phyloP scores from a whole-genome alignment of 768 basidiomycete genomes.

The Cystofilobasidium bisporidii region DNA sequence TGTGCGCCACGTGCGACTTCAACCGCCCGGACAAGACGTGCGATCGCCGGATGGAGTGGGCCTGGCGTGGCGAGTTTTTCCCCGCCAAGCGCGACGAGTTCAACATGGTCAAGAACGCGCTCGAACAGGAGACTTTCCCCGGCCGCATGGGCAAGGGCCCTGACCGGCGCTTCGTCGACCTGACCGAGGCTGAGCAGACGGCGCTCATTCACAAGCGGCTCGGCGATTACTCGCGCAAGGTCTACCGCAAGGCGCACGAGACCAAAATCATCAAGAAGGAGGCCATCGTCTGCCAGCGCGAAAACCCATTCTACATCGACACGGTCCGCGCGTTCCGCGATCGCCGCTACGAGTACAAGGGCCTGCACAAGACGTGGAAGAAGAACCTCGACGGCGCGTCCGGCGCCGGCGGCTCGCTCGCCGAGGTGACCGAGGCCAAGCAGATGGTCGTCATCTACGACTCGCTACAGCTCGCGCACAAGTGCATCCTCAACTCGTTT shows the following conservation, averaged over 20 bases:
- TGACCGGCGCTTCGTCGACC: slow-evolving; percentile 70
- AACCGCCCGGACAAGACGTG: slow-evolving; percentile 93
- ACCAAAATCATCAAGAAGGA: slow-evolving; percentile 89
- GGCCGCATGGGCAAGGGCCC: slow-evolving; percentile 63
- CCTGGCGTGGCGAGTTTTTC: slow-evolving; percentile 98
- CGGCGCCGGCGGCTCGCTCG: slow-evolving; percentile 59
- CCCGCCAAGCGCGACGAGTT: slow-evolving; percentile 93
- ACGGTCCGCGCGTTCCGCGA: slow-evolving; percentile 95
- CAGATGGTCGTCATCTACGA: slow-evolving; percentile 99
- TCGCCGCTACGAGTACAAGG: slow-evolving; percentile 97
- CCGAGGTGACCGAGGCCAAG: slow-evolving; percentile 90
- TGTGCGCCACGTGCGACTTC: slow-evolving; percentile 95
- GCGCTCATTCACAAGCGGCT: slow-evolving; percentile 89
- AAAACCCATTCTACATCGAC: slow-evolving; percentile 98
- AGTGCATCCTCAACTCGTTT: slow-evolving; percentile 99
- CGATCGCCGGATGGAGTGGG: slow-evolving; percentile 89
- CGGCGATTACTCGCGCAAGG: slow-evolving; percentile 95
- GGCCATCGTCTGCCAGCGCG: slow-evolving; percentile 90
- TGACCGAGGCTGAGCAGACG: slow-evolving; percentile 74
- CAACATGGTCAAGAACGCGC: slow-evolving; percentile 96
- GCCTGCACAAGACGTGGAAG: slow-evolving; percentile 97
- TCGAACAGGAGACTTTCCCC: slow-evolving; percentile 90
- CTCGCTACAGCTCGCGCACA: slow-evolving; percentile 96
- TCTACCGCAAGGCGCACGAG: slow-evolving; percentile 97
- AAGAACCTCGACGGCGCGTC: slow-evolving; percentile 77